Conservation (phyloP, 2,329 filamentous ascomycete species). For the Penicillium olsonii region DNA sequence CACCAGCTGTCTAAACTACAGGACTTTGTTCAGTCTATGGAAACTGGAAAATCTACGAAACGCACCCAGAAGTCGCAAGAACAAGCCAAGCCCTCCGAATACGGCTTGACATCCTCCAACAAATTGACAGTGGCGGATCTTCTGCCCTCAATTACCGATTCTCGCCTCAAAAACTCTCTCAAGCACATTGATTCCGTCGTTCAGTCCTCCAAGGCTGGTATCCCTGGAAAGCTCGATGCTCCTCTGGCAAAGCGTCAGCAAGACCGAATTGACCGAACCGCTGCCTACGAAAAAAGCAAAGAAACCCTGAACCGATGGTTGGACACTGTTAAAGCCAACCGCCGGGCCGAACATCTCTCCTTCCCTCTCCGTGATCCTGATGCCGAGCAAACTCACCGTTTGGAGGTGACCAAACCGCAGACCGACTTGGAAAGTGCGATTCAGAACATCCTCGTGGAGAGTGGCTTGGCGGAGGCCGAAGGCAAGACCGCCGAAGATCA, state of each 20-base stretch:
- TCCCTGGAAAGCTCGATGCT: constrained; percentile 72
- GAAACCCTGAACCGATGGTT: constrained; percentile 89
- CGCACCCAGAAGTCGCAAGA: constrained; percentile 52
- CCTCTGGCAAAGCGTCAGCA: constrained; percentile 85
- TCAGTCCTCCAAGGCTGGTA: constrained; percentile 56
- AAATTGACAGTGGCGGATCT: constrained; percentile 78
- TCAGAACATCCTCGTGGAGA: constrained; percentile 84
- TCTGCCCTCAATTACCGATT: constrained; percentile 70
- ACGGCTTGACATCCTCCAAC: constrained; percentile 58
- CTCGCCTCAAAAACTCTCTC: constrained; percentile 73
- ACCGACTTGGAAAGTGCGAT: constrained; percentile 86
- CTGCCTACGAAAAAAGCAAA: constrained; percentile 87
- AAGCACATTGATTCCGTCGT: constrained; percentile 62
- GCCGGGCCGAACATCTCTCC: constrained; percentile 82
- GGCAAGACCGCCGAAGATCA: constrained; percentile 63
- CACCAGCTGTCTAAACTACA: constrained; percentile 65
- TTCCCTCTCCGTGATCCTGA: constrained; percentile 81
- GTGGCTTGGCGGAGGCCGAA: constrained; percentile 66
- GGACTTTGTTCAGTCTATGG: constrained; percentile 68
- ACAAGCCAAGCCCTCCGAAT: constrained; percentile 62
- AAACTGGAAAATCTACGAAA: constrained; percentile 40
- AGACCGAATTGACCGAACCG: constrained; percentile 76
- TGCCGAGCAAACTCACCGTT: constrained; percentile 56
- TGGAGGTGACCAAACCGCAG: constrained; percentile 62
- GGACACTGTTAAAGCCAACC: constrained; percentile 92